Evolutionary conservation across 2,329 filamentous ascomycete genomes (phyloP).

Genomic region (Pestalotiopsis sp.): DNA sequence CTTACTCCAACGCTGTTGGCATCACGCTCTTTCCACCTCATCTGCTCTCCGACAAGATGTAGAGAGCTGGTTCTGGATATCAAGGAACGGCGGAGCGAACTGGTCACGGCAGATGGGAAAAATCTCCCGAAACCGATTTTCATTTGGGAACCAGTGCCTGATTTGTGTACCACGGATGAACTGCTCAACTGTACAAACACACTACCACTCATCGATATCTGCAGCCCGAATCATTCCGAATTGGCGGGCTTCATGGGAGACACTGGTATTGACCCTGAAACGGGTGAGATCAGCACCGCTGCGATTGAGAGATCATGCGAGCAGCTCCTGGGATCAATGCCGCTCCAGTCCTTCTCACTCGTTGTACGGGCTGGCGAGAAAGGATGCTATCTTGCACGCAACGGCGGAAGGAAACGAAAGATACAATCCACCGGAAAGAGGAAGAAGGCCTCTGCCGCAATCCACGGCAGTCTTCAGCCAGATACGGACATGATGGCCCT

Average conservation of each 20-base stretch:
- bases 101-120: constrained; percentile 24
- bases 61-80: constrained; percentile 76
- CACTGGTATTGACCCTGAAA: constrained; percentile 53
- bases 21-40: constrained; percentile 81
- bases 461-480: constrained; percentile 53
- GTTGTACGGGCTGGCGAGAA: constrained; percentile 72
- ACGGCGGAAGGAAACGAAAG: constrained; percentile 53
- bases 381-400: constrained; percentile 67
- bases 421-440: constrained; percentile 25
- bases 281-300: constrained; percentile 52
- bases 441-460: constrained; percentile 44
- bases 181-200: constrained; percentile 66
- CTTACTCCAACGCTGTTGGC: constrained; percentile 67
- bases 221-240: constrained; percentile 84
- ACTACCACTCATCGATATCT: constrained; percentile 62
- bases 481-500: constrained; percentile 66
- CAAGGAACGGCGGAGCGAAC: constrained; percentile 53
- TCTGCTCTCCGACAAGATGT: constrained; percentile 79
- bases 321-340: constrained; percentile 65
- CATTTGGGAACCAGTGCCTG: constrained; percentile 94
- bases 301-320: constrained; percentile 62
- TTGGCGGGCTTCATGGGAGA: constrained; percentile 82
- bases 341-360: constrained; percentile 64
- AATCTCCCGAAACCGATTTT: constrained; percentile 64
- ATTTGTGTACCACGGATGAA: constrained; percentile 75